Percentiles rank a stretch among this genome's conserved stretches.
Conservation (phyloP, 164 flowering plant genomes). For the Litsea cubeba region DNA sequence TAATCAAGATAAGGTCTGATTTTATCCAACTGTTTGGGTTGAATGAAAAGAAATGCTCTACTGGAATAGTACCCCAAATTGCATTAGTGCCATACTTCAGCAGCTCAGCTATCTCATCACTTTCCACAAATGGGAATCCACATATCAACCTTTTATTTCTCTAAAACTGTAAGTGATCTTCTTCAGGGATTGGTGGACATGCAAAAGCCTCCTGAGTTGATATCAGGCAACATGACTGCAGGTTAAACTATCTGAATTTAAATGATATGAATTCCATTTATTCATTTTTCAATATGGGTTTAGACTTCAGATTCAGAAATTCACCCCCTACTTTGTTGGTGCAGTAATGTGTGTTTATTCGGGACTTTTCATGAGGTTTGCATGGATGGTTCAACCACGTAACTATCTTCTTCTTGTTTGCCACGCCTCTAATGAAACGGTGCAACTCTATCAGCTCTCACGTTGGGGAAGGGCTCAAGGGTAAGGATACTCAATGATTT, state of each 20-base stretch:
- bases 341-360: constrained; percentile 96
- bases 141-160: not conserved
- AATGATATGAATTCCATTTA: no score
- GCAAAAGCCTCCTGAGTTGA: constrained; percentile 89
- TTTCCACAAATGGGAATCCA: not conserved
- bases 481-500: constrained; percentile 32
- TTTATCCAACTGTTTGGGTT: no score
- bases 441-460: constrained; percentile 87
- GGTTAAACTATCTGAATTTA: constrained; percentile 32
- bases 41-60: no score
- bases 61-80: no score
- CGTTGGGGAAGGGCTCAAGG: constrained; percentile 91
- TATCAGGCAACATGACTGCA: constrained; percentile 94
- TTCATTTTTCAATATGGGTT: no score
- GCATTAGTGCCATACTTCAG: no score
- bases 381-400: constrained; percentile 99
- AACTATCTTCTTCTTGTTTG: constrained; percentile 89
- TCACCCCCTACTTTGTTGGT: constrained; percentile 11
- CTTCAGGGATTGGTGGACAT: constrained; percentile 82
- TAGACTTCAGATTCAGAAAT: no score
- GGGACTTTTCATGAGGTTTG: constrained; percentile 91
- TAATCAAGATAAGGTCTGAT: no score
- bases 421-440: constrained; percentile 93
- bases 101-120: not conserved
- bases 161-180: not conserved